A percentile compares a stretch with the other conserved stretches of the same genome.
Conservation (phyloP, 169 alveolate genomes). For the Cryptosporidium baileyi region DNA sequence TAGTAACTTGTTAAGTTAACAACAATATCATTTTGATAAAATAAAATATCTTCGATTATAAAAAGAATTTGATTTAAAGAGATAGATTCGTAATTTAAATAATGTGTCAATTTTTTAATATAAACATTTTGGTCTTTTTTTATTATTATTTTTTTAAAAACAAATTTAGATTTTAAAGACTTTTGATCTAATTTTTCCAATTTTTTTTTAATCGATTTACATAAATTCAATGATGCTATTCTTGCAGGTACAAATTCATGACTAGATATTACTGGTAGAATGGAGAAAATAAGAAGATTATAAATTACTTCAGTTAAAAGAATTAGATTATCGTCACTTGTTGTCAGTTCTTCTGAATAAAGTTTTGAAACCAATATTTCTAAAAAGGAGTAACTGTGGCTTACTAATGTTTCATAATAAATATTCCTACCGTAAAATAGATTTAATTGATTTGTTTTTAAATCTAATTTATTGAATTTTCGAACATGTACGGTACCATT, state of each 20-base stretch:
- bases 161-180: too few relatives aligned
- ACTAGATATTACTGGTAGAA: neutral
- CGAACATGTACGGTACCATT: neutral
- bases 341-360: neutral
- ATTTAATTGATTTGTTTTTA: neutral
- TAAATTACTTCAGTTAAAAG: neutral
- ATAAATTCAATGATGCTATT: constrained; percentile 43
- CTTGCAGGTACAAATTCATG: neutral
- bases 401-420: constrained; percentile 18
- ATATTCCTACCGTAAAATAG: constrained; percentile 26
- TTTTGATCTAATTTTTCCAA: neutral
- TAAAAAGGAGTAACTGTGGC: constrained; percentile 52
- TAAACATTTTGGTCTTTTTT: too few relatives aligned
- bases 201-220: constrained; percentile 20
- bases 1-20: neutral
- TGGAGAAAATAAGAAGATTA: neutral
- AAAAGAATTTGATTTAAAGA: too few relatives aligned
- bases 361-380: constrained; percentile 29
- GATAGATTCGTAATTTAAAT: too few relatives aligned
- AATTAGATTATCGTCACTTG: neutral
- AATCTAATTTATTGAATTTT: neutral
- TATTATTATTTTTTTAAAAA: too few relatives aligned
- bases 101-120: too few relatives aligned
- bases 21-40: constrained; percentile 11
- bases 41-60: too few relatives aligned